Base-by-base conservation (phyloP, 257 asterid species). In the Primulina huaijiensis region DNA sequence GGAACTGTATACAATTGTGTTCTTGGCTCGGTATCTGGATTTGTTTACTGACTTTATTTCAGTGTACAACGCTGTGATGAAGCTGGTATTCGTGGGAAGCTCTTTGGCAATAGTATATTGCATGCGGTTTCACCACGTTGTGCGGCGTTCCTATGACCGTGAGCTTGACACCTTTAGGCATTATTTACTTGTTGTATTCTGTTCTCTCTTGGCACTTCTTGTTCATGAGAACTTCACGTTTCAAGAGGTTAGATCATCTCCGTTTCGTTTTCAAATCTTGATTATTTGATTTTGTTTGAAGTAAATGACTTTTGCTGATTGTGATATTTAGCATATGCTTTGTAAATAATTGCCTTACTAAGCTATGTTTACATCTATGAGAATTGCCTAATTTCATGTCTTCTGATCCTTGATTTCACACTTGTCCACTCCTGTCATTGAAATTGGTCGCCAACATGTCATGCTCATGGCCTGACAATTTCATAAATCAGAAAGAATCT, bases 91-190 rank as follows among this genome's bases (percentile, higher is more conserved):
- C 78, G 85, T 92, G 65, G 95, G 82, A 52, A 92, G 97, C 79
- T 82, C 98, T 76, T 59, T 92, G 77, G 94, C 95, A 60, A 88
- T 90, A 74, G 90, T 92, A 23, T 92, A 93, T 90, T 88, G 95
- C 68, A 92, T 92, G 96, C 83, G 92, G 82, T 84, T 80, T 77
- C 89, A 92, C 78, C 80, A 69, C 23, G 81, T 71, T 67, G 89
- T 90, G 65, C 89, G 76, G 83, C 92, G 96, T 55, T 85, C 98
- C 20, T 46, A 46, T 16, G 56, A 46, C 56, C 20, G 56, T 16
- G 56, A 46, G 20, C 7, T 14, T 16, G 56, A 46, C 20, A 46
- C 19, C 56, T 46, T 46, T 16, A 46, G 56, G 56, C 56, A 46
- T 16, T 16, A 46, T 46, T 46, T 46, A 46, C 56, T 46, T 14